These are phyloP conservation scores for Leucaena leucocephala DNA, from an alignment of 306 rosid species.

Conservation along the genomic window DNA sequence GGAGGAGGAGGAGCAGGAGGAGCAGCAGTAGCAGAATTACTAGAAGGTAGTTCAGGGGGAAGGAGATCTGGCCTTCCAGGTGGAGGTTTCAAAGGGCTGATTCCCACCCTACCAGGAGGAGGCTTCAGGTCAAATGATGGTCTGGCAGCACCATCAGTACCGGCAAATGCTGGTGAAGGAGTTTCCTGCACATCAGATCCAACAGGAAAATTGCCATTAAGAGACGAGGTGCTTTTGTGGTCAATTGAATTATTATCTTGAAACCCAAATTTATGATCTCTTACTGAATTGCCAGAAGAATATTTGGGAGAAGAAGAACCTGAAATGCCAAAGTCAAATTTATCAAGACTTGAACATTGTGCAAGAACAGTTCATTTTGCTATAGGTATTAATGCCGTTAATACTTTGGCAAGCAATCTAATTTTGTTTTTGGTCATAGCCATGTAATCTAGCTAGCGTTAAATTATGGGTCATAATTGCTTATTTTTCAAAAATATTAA, in stretches of 20 bases:
- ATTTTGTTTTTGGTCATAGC: not conserved
- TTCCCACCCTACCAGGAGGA: constrained; percentile 56
- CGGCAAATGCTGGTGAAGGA: constrained; percentile 50
- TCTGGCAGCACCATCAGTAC: constrained; percentile 36
- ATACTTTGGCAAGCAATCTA: not conserved
- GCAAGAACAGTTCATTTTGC: not conserved
- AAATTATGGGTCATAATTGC: not conserved
- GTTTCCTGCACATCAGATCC: constrained; percentile 38
- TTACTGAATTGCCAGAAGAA: constrained; percentile 55
- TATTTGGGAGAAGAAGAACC: constrained; percentile 48
- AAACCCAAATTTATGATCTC: constrained; percentile 58
- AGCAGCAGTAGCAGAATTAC: constrained; percentile 40
- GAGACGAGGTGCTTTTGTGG: constrained; percentile 32
- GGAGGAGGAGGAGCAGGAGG: constrained; percentile 49
- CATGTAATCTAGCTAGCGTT: not conserved
- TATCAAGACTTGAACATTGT: constrained; percentile 25
- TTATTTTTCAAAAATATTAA: not conserved
- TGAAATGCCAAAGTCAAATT: constrained; percentile 47
- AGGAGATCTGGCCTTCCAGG: constrained; percentile 77
- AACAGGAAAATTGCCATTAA: constrained; percentile 14
- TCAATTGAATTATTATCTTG: constrained; percentile 52
- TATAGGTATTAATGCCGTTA: not conserved
- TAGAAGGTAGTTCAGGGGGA: constrained; percentile 61
- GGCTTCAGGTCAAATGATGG: constrained; percentile 51
- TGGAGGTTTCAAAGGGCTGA: constrained; percentile 72